Conservation (phyloP, 2,329 filamentous ascomycete species). For the Neopestalotiopsis rosae region DNA sequence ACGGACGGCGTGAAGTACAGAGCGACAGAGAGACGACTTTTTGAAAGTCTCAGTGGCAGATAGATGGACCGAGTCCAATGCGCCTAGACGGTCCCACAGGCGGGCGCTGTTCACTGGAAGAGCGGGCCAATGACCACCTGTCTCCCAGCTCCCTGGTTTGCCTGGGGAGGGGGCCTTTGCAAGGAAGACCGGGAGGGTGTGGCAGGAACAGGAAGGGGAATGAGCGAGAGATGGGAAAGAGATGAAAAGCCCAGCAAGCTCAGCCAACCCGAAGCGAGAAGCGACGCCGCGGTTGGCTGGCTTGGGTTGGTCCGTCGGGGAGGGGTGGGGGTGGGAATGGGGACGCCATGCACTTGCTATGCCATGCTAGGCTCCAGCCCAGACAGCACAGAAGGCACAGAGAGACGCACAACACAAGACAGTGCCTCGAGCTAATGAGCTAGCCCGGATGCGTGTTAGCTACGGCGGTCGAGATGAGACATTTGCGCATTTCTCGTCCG, state of each 20-base stretch:
- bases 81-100: neutral
- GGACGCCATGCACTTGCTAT: neutral
- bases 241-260: neutral
- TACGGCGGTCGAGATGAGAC: slow-evolving; percentile 19
- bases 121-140: neutral
- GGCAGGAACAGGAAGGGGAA: neutral
- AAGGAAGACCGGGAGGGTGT: slow-evolving; percentile 3
- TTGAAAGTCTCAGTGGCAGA: slow-evolving; percentile 8
- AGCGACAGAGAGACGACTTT: slow-evolving; percentile 2
- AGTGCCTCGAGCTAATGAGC: slow-evolving; percentile 5
- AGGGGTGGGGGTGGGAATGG: neutral
- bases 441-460: slow-evolving; percentile 1
- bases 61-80: slow-evolving; percentile 8
- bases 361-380: neutral
- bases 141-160: too few relatives aligned
- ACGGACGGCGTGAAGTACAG: neutral
- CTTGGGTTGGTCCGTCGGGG: neutral
- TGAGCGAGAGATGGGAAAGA: neutral
- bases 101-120: neutral
- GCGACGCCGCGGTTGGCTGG: neutral
- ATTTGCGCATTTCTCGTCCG: slow-evolving; percentile 15
- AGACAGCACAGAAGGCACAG: neutral
- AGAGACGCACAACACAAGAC: neutral
- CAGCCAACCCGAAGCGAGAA: slow-evolving; percentile 7
- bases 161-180: neutral